Evolutionary conservation across 140 eudicot species (phyloP).

Genomic region (Cichorium intybus): DNA sequence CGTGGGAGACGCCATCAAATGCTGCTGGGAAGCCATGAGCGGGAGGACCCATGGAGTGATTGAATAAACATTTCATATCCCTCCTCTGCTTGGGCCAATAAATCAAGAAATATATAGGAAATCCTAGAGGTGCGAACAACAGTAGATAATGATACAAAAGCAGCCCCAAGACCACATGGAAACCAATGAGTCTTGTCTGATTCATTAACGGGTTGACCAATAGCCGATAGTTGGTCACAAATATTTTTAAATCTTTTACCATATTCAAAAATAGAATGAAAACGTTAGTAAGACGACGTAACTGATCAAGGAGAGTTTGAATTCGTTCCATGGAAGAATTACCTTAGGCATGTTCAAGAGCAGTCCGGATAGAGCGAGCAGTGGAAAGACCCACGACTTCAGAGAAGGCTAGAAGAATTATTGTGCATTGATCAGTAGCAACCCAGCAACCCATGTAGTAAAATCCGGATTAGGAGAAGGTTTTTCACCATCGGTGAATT

Average conservation of each 20-base stretch:
- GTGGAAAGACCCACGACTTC: no score
- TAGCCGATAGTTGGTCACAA: background rate
- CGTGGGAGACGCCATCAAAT: no score
- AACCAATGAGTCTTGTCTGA: background rate
- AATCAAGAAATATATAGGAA: no score
- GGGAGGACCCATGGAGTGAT: no score
- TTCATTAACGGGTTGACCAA: background rate
- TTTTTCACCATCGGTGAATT: background rate
- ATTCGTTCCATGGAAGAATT: background rate
- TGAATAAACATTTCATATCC: background rate
- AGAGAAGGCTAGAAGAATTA: background rate
- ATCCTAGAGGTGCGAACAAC: no score
- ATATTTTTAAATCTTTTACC: background rate
- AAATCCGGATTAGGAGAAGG: background rate
- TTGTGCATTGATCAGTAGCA: background rate
- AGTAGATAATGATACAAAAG: background rate
- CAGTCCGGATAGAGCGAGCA: background rate
- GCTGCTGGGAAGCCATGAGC: no score
- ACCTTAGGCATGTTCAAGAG: background rate
- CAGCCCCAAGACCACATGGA: background rate
- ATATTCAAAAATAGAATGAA: background rate
- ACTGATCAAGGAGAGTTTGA: background rate
- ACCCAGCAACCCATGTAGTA: background rate
- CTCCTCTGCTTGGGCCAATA: background rate
- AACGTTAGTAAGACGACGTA: background rate